These are phyloP conservation scores for Fusarium domesticum DNA, from an alignment of 2,329 filamentous ascomycete species.

Conservation along the genomic window DNA sequence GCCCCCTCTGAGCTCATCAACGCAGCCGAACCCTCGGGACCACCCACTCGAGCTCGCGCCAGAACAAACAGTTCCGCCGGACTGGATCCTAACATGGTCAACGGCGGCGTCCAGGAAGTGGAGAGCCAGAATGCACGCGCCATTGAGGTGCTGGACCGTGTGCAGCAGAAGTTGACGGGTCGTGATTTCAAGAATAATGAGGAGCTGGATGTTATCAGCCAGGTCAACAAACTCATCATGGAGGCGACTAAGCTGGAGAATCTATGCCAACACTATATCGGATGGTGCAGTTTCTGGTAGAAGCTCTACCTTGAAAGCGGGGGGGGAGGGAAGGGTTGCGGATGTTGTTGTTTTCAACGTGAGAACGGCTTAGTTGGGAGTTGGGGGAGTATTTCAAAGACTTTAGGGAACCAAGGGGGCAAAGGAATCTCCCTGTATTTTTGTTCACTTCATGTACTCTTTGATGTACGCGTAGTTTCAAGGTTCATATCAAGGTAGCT, in stretches of 20 bases:
- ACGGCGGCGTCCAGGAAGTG: slow-evolving; percentile 45
- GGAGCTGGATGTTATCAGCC: slow-evolving; percentile 78
- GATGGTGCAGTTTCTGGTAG: slow-evolving; percentile 98
- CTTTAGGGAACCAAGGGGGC: too few species aligned
- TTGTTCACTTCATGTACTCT: too few species aligned
- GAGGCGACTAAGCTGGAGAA: slow-evolving; percentile 98
- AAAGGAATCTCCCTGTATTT: too few species aligned
- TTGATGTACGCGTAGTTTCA: too few species aligned
- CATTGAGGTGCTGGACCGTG: slow-evolving; percentile 83
- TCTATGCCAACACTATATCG: slow-evolving; percentile 97
- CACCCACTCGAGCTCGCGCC: slow-evolving; percentile 49
- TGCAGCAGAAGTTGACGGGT: slow-evolving; percentile 94
- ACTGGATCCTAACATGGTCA: slow-evolving; percentile 35
- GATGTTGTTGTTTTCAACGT: slow-evolving; percentile 1
- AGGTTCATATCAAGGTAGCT: slow-evolving; percentile 2
- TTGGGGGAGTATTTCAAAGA: too few species aligned
- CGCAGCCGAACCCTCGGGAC: slow-evolving; percentile 44
- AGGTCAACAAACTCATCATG: slow-evolving; percentile 91
- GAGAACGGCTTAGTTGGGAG: too few species aligned
- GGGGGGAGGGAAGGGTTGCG: neutral
- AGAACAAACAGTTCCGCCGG: slow-evolving; percentile 58
- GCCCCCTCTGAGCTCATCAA: slow-evolving; percentile 59
- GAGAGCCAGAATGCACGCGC: slow-evolving; percentile 94
- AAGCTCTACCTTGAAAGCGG: too few species aligned
- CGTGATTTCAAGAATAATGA: slow-evolving; percentile 84